Percentiles rank a stretch among this genome's conserved stretches.
These are phyloP conservation scores for Pestalotiopsis sp. DNA, from an alignment of 2,329 filamentous ascomycete species.

Conservation along the genomic window DNA sequence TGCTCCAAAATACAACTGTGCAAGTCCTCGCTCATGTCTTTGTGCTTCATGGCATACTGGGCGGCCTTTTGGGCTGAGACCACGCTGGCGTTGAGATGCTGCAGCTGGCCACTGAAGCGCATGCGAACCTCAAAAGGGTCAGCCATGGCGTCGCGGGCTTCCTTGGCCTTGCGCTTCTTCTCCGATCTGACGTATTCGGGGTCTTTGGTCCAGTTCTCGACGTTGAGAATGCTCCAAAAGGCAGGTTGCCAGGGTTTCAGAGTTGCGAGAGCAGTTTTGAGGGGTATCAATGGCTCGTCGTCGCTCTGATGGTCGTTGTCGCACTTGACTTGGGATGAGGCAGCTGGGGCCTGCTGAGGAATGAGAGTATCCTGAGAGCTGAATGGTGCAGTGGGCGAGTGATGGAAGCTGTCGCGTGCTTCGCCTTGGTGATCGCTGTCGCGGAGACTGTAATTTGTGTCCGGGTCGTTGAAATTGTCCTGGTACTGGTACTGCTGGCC, in stretches of 20 bases:
- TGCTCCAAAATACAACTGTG: conserved; percentile 98
- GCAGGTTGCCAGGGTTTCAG: not conserved
- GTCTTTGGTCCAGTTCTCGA: conserved; percentile 38
- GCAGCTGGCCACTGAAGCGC: conserved; percentile 89
- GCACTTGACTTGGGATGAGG: not conserved
- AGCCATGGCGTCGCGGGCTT: conserved; percentile 42
- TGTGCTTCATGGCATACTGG: conserved; percentile 91
- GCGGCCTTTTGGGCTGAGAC: conserved; percentile 90
- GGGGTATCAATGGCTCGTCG: not conserved
- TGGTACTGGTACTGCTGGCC: not conserved
- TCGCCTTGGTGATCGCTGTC: not conserved
- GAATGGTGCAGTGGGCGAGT: not conserved
- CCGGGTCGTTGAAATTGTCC: not conserved
- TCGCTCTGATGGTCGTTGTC: not conserved
- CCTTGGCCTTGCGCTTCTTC: conserved; percentile 30
- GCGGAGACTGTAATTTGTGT: not conserved
- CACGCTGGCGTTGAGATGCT: conserved; percentile 88
- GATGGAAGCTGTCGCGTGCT: not conserved
- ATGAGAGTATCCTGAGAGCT: not conserved
- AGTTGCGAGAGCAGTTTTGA: not conserved
- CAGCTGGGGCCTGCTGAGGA: not conserved
- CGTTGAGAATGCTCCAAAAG: not conserved
- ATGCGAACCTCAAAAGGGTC: conserved; percentile 99
- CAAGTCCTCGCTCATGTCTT: conserved; percentile 94
- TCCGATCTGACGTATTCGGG: conserved; percentile 36